Evolutionary conservation across 139 green algal species (phyloP), one percentile per base, ranked within the genome.

Genomic region (Raphidocelis subcapitata): DNA sequence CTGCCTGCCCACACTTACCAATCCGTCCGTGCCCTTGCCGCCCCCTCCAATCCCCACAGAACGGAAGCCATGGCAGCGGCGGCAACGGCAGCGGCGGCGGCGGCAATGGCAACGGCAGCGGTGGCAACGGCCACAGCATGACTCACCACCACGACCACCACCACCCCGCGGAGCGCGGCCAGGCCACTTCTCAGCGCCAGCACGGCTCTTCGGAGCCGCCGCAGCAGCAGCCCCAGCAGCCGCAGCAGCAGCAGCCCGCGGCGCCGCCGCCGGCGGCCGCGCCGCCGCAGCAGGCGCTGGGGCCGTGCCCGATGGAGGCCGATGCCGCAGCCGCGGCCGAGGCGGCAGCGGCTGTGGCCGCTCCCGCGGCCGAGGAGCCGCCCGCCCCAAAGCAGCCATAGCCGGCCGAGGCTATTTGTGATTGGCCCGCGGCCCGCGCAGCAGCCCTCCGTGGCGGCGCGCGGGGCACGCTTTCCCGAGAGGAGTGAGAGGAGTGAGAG

Each of bases 41-140:
- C 12, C 12, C 12, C 12, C 8, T 49, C 61, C 2, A 46, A 64
- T 3, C 32, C 35, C 20, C 24, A 57, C n/a, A n/a, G n/a, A n/a
- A n/a, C n/a, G n/a, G n/a, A n/a, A n/a, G n/a, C n/a, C n/a, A n/a
- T n/a, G n/a, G n/a, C n/a, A n/a, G n/a, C n/a, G n/a, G n/a, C n/a
- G n/a, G n/a, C 26, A 65, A 54, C 21, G 57, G 36, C 29, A 77
- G 59, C 15, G 67, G 61, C 21, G 57, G 65, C 55, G 67, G 67
- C 46, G 60, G 46, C 31, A 49, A 54, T 65, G n/a, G 72, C 31
- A 67, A 67, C 8, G 72, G 37, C 15, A 67, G 62, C 12, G 63
- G 64, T 31, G 64, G 64, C 41, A 80, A 67, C 56, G 61, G 72
- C 24, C 62, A 84, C 62, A 68, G 62, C 44, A 71, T 55, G 8